Base-by-base conservation (phyloP, 2,329 filamentous ascomycete species). In the Didymella segeticola region DNA sequence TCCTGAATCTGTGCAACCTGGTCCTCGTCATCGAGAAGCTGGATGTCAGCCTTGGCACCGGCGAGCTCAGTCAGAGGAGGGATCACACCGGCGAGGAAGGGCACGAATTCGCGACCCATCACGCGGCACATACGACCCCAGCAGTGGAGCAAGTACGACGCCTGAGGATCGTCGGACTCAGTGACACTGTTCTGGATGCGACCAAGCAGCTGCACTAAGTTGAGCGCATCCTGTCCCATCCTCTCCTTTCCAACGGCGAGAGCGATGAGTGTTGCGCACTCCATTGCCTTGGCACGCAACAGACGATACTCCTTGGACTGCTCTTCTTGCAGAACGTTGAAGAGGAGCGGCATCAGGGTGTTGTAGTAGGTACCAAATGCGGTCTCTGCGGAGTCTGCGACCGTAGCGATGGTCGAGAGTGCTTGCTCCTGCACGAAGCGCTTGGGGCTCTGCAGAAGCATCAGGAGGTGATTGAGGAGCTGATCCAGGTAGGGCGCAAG, bases 91-190 rank as follows among this genome's bases (percentile, higher is more conserved):
- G 89, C 87, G 47, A 99, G 82, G 81, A 96, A 99, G 14, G 93
- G 93, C 11, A 98, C 82, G 76, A 99, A 99, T 66, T 97, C 93
- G 41, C 85, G 80, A 17, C 90, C 92, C 59, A 99, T 84, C 25
- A 99, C 93, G 62, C 95, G 89, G 77, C 93, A 98, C 95, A 99
- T 99, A 42, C 95, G 88, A 46, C 95, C 95, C 95, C 95, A 99
- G 79, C 95, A 99, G 81, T 99, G 95, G 78, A 99, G 90, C 29
- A 99, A 83, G 74, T 99, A 99, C 68, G 96, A 93, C 14, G 92
- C 90, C 76, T 99, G 95, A 31, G 95, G 95, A 71, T 99, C 95
- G 67, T 99, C 95, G 1, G 92, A 79, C 67, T 99, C 95, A 4
- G 87, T 89, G 58, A 98, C 95, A 60, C 63, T 74, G 70, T 79